Conservation (phyloP, 2,329 filamentous ascomycete species). For the Tolypocladium sp. region DNA sequence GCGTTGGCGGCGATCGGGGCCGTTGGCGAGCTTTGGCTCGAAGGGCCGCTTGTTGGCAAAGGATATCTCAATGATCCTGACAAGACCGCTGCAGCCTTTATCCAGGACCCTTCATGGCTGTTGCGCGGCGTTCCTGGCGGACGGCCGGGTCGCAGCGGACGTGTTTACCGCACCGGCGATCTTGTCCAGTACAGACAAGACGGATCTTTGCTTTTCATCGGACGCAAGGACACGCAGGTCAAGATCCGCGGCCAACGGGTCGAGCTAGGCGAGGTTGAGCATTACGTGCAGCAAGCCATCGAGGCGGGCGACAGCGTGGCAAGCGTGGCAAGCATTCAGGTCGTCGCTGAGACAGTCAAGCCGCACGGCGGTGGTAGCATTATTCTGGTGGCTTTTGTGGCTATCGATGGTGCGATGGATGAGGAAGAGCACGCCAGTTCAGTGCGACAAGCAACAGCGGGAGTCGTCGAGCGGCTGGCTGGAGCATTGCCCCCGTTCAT, state of each 20-base stretch:
- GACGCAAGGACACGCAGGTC: slow-evolving; percentile 45
- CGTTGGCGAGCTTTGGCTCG: slow-evolving; percentile 16
- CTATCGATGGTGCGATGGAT: neutral
- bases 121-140: slow-evolving; percentile 1
- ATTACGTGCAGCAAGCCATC: slow-evolving; percentile 2
- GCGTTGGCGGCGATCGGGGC: slow-evolving; percentile 10
- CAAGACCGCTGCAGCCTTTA: slow-evolving; percentile 2
- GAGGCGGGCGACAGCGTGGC: neutral
- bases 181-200: slow-evolving; percentile 18
- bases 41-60: slow-evolving; percentile 13
- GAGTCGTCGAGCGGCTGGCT: neutral
- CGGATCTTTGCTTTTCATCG: slow-evolving; percentile 29
- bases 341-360: slow-evolving; percentile 1
- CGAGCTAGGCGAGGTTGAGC: slow-evolving; percentile 26
- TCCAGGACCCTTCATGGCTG: slow-evolving; percentile 7
- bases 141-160: slow-evolving; percentile 1
- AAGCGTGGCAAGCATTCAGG: neutral
- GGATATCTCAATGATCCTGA: slow-evolving; percentile 12
- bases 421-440: neutral
- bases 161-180: slow-evolving; percentile 13
- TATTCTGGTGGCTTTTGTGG: neutral
- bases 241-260: slow-evolving; percentile 46
- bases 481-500: slow-evolving; percentile 3
- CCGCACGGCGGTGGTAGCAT: neutral
- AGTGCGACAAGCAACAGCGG: neutral